Evolutionary conservation across 2,329 filamentous ascomycete species (phyloP), one percentile per base, ranked within the genome.

Genomic region (Ramularia endophylla): DNA sequence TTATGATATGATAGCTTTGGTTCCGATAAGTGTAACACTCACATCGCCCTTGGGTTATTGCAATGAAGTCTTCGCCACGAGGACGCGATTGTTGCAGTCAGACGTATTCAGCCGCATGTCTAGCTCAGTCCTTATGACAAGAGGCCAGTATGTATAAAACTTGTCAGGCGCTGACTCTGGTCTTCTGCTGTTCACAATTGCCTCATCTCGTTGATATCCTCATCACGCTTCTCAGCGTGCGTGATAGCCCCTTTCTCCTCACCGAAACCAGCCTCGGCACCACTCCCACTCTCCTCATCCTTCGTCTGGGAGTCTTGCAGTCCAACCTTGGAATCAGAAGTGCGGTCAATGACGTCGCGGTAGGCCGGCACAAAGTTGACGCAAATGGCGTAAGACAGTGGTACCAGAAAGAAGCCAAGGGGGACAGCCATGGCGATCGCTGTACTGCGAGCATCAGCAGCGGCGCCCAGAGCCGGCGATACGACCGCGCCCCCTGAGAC

Each of bases 401-500:
- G 68, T 0, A 64, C 64, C 48, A 73, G 36, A 57, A 74, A 65
- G 52, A 73, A 73, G 3, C 60, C 60, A 31, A 83, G 56, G n/a
- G 48, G 45, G 3, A 51, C 43, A 12, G 45, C 32, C 47, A 51
- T 53, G 3, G 50, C 50, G 9, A 30, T 36, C 5, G 45, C 46
- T n/a, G 45, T 50, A 25, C 17, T 38, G 1, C 22, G 43, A 9
- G 79, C 76, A 28, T 89, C 84, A 4, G 82, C 78, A 1, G 80
- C 82, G 7, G 72, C 75, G 25, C 83, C 85, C 2, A 83, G 75
- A 22, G 89, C 69, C 0, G 85, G 81, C 1, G 85, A 85, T 6
- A 89, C 82, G 22, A 50, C 44, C 13, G 2, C 85, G 43, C 85
- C 85, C 11, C 85, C 85, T 12, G 75, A 71, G 1, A 89, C 83